Percentiles rank a stretch among this genome's conserved stretches.
Conservation (phyloP, 331 rosid genomes). For the Quercus tomentella region DNA sequence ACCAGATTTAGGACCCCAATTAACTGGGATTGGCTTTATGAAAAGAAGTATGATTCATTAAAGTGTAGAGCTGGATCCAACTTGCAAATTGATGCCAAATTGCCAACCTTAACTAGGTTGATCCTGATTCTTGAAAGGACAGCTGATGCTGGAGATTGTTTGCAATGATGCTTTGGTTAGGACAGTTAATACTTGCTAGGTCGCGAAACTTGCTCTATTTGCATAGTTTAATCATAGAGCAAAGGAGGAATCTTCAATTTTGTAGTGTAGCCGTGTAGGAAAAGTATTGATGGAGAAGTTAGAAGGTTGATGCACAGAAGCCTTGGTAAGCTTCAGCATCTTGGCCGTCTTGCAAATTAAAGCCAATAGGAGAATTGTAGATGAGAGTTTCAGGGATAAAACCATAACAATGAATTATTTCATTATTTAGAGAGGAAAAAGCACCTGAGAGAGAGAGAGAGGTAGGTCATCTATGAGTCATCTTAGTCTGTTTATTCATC, state of each 20-base stretch:
- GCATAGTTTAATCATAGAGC: not conserved
- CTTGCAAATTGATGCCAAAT: not conserved
- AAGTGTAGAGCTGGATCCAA: not conserved
- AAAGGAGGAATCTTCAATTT: not conserved
- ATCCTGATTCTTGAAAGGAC: not conserved
- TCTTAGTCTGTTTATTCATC: not conserved
- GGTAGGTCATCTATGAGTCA: no score
- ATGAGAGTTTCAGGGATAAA: not conserved
- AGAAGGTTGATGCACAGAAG: not conserved
- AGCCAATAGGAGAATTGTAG: not conserved
- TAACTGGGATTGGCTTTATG: not conserved
- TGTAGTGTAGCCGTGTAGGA: not conserved
- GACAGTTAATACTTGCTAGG: not conserved
- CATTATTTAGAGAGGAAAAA: not conserved
- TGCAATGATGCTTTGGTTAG: not conserved
- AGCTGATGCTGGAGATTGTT: not conserved
- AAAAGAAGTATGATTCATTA: not conserved
- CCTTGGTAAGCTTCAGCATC: not conserved
- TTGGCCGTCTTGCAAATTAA: not conserved
- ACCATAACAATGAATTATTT: not conserved
- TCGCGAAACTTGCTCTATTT: not conserved
- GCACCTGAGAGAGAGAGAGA: not conserved
- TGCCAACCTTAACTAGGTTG: not conserved
- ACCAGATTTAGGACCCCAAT: not conserved
- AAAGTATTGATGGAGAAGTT: not conserved